Evolutionary conservation across 179 eudicot species (phyloP), one percentile per base, ranked within the genome.

Genomic region (Silene noctiflora): DNA sequence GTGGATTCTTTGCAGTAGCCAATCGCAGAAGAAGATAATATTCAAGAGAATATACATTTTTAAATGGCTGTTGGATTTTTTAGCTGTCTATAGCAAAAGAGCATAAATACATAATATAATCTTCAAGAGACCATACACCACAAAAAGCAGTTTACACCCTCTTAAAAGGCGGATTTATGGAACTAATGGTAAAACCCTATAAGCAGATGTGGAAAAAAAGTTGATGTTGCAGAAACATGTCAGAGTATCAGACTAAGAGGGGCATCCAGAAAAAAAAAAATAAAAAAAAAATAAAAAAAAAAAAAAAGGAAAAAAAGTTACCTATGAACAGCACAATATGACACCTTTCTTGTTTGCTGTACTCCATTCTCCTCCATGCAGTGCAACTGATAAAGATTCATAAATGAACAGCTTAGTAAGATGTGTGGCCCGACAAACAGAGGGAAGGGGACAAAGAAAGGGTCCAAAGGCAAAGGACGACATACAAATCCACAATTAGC

Each of bases 291-390:
- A 27, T 1, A 27, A 2, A 27, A 27, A 29, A 69, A 21, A 64
- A n/a, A 72, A 20, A 63, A 10, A 46, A 60, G 42, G 8, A 35
- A 67, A 35, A 67, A 7, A 67, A 29, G 21, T 78, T 84, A 91
- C 98, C 93, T 79, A 80, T 94, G 98, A 80, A 65, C 67, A 59
- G 93, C 88, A 80, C 99, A 95, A 72, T 91, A 95, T 70, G 93
- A 83, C 44, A 84, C 82, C 88, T 88, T 91, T 85, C 84, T 87
- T 33, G 91, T 87, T 31, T 74, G 79, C 72, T 81, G 87, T 48
- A 64, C 79, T 61, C 94, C 96, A 62, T 85, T 80, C 83, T 88
- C 88, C 87, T 90, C 94, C 78, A 79, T 83, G 83, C 97, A 91
- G 81, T 88, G 91, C 81, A 95, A 60, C 99, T 94, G 94, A 80